phyloP scores from a whole-genome alignment of 495 filamentous ascomycete genomes.

The Neurospora cerealis region DNA sequence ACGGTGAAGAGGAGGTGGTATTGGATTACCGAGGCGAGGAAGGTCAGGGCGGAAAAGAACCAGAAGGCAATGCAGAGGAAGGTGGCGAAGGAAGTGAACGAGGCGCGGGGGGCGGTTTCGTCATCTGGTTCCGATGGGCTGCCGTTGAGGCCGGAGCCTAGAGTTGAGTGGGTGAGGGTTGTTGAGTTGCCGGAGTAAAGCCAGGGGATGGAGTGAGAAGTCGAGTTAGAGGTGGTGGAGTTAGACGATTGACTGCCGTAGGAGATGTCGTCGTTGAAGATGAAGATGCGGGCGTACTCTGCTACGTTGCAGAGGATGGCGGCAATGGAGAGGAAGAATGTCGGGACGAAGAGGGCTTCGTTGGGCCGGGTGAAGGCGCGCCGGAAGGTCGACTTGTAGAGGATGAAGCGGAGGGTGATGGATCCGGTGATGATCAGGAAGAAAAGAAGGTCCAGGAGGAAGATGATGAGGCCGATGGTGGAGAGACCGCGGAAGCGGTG shows the following conservation, averaged over 20 bases:
- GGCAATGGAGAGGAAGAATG: slow-evolving; percentile 56
- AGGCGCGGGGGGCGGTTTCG: slow-evolving; percentile 9
- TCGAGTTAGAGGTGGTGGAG: not conserved
- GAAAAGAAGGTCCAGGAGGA: slow-evolving; percentile 51
- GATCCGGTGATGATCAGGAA: slow-evolving; percentile 43
- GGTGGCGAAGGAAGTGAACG: slow-evolving; percentile 26
- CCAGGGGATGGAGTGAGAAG: not conserved
- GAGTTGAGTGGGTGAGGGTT: not conserved
- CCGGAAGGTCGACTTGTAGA: slow-evolving; percentile 39
- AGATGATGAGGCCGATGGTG: slow-evolving; percentile 50
- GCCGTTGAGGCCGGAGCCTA: not conserved
- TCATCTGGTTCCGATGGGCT: not conserved
- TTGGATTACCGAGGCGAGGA: slow-evolving; percentile 35
- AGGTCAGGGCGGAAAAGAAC: slow-evolving; percentile 37
- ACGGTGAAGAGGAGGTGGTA: slow-evolving; percentile 44
- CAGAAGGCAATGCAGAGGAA: slow-evolving; percentile 40
- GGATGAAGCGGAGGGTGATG: slow-evolving; percentile 47
- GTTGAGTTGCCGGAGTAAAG: not conserved
- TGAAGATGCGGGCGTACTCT: slow-evolving; percentile 42
- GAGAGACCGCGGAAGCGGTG: slow-evolving; percentile 48
- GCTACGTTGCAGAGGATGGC: slow-evolving; percentile 51
- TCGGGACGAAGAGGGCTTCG: slow-evolving; percentile 58
- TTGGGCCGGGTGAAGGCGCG: slow-evolving; percentile 49
- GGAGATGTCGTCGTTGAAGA: slow-evolving; percentile 25
- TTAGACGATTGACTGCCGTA: not conserved